Percentiles rank a stretch among this genome's conserved stretches.
Evolutionary conservation across 2,329 filamentous ascomycete genomes (phyloP).

Genomic region (Aulographum hederae): DNA sequence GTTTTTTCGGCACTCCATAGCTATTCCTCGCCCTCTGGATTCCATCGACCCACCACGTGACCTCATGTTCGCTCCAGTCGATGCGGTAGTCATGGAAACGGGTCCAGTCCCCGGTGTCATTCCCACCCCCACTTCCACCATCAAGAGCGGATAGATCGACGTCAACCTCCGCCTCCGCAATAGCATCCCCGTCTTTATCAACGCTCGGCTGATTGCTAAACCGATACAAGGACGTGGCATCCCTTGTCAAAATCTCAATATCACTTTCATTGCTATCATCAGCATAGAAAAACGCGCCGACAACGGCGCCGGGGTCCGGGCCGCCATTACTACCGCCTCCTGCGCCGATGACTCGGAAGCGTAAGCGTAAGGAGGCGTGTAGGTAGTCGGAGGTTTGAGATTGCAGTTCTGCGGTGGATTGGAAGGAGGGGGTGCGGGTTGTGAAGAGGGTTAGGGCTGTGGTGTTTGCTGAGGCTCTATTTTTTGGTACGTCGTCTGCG

Average conservation of each 20-base stretch:
- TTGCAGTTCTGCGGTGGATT: conserved; percentile 30
- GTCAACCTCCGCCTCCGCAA: conserved; percentile 29
- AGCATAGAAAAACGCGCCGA: conserved; percentile 38
- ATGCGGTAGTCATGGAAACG: conserved; percentile 41
- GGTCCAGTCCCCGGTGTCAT: too few species aligned
- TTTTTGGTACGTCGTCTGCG: background rate
- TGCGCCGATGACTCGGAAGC: conserved; percentile 26
- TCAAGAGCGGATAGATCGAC: conserved; percentile 27
- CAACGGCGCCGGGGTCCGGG: conserved; percentile 27
- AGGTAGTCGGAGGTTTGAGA: conserved; percentile 24
- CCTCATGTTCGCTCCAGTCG: conserved; percentile 37
- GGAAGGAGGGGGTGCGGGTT: conserved; percentile 21
- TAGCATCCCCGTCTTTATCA: conserved; percentile 23
- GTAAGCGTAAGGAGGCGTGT: conserved; percentile 29
- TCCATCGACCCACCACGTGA: conserved; percentile 38
- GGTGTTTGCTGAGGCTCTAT: conserved; percentile 6
- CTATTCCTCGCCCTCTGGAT: conserved; percentile 31
- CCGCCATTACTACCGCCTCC: too few species aligned
- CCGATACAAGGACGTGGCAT: conserved; percentile 12
- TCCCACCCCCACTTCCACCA: too few species aligned
- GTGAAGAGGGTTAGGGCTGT: conserved; percentile 29
- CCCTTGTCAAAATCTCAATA: conserved; percentile 33
- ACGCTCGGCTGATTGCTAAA: conserved; percentile 44
- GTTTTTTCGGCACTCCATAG: conserved; percentile 36
- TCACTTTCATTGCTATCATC: conserved; percentile 30